phyloP scores from a whole-genome alignment of 768 basidiomycete species.

The Fomitopsis pulvina region DNA sequence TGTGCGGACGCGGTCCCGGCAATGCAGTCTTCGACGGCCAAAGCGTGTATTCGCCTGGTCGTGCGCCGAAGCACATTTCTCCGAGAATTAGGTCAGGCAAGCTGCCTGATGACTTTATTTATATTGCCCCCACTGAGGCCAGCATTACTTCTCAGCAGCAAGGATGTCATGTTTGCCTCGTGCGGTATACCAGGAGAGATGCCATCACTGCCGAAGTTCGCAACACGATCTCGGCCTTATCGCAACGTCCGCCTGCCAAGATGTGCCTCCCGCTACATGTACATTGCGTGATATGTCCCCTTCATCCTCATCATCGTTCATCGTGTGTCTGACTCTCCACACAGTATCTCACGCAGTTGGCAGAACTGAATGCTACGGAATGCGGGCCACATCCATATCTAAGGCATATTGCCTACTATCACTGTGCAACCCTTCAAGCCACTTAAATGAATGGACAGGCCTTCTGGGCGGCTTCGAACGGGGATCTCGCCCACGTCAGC shows the following conservation, averaged over 20 bases:
- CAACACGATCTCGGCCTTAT: too few species aligned
- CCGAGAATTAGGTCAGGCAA: background rate
- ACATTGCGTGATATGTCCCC: too few species aligned
- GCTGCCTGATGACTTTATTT: background rate
- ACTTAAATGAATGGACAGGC: background rate
- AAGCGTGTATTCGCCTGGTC: background rate
- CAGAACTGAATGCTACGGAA: too few species aligned
- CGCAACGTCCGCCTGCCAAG: too few species aligned
- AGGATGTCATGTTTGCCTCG: background rate
- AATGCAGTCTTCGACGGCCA: background rate
- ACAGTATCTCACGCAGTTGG: too few species aligned
- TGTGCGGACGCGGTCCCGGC: background rate
- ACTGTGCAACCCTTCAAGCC: background rate
- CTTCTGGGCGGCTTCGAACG: background rate
- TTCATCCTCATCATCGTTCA: too few species aligned
- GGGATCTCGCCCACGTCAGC: background rate
- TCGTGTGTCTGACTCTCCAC: too few species aligned
- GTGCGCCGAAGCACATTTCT: background rate
- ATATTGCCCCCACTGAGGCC: background rate
- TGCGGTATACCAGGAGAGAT: background rate
- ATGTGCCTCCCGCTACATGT: too few species aligned
- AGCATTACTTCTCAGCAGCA: background rate
- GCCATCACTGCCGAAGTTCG: too few species aligned
- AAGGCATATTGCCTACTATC: background rate
- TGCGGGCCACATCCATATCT: too few species aligned